Conservation (phyloP, 768 basidiomycete genomes). For the Mrakia hoshinonis region DNA sequence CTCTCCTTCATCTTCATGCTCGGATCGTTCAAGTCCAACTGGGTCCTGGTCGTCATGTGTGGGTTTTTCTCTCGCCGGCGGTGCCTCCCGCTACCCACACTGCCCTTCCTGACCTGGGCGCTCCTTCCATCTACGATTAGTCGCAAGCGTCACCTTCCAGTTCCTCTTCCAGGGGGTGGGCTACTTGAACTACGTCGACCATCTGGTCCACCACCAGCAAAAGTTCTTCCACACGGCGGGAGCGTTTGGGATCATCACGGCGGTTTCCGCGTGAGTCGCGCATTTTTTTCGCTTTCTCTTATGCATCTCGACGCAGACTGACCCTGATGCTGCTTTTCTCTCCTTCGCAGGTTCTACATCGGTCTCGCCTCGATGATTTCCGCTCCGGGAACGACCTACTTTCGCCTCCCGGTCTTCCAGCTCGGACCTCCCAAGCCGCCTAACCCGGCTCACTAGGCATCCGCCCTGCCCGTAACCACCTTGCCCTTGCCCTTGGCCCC, state of each 20-base stretch:
- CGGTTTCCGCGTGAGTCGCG: no score
- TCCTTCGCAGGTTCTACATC: no score
- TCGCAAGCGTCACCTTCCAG: no score
- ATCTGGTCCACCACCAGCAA: neutral
- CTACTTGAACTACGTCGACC: neutral
- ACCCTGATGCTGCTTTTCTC: neutral
- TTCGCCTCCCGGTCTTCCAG: neutral
- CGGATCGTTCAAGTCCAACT: neutral
- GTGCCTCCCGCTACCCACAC: no score
- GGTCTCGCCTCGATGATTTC: constrained; percentile 1
- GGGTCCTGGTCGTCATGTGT: neutral
- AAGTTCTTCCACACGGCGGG: neutral
- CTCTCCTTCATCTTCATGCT: constrained; percentile 1
- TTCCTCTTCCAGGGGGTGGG: neutral
- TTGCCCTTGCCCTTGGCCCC: no score
- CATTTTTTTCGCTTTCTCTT: neutral
- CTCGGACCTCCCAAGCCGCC: no score
- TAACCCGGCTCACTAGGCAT: no score
- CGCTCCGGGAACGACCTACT: neutral
- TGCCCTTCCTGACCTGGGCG: no score
- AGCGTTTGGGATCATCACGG: neutral
- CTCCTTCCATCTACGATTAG: no score
- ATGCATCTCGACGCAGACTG: neutral
- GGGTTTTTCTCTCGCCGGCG: no score
- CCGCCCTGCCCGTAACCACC: no score